These are phyloP conservation scores for Lizonia empirigonia DNA, from an alignment of 2,329 filamentous ascomycete species.

Conservation along the genomic window DNA sequence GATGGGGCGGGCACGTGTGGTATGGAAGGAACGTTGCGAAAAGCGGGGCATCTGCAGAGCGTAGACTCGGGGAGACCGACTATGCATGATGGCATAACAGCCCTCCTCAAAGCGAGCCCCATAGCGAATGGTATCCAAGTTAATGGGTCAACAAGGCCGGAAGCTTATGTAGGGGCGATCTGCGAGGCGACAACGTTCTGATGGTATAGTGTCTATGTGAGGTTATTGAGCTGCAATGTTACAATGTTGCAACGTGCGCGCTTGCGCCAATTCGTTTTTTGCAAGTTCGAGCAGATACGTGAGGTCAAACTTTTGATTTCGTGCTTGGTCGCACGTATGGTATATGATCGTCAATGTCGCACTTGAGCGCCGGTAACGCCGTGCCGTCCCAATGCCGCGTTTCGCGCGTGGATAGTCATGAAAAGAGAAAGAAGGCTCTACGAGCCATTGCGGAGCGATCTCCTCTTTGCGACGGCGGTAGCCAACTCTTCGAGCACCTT, in stretches of 20 bases:
- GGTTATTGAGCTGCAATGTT: not conserved
- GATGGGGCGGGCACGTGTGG: not conserved
- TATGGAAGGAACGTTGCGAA: not conserved
- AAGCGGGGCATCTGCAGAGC: not conserved
- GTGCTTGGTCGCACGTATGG: slow-evolving; percentile 6
- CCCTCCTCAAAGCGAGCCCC: not conserved
- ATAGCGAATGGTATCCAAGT: not conserved
- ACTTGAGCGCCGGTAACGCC: slow-evolving; percentile 31
- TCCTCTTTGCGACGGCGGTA: slow-evolving; percentile 75
- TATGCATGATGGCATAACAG: not conserved
- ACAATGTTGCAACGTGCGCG: not conserved
- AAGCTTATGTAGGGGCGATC: not conserved
- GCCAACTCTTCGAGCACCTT: slow-evolving; percentile 77
- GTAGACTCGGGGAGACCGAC: slow-evolving; percentile 1
- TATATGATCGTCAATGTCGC: slow-evolving; percentile 12
- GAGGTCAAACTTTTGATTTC: slow-evolving; percentile 9
- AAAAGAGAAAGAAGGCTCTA: slow-evolving; percentile 23
- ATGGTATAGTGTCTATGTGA: not conserved
- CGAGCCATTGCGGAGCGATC: slow-evolving; percentile 54
- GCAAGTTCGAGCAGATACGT: not conserved
- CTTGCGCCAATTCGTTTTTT: not conserved
- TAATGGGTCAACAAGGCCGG: not conserved
- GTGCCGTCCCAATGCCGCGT: slow-evolving; percentile 23
- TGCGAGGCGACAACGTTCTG: slow-evolving; percentile 1
- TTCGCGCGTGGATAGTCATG: slow-evolving; percentile 8